phyloP scores from a whole-genome alignment of 257 asterid genomes.

The Plantago elongata region DNA sequence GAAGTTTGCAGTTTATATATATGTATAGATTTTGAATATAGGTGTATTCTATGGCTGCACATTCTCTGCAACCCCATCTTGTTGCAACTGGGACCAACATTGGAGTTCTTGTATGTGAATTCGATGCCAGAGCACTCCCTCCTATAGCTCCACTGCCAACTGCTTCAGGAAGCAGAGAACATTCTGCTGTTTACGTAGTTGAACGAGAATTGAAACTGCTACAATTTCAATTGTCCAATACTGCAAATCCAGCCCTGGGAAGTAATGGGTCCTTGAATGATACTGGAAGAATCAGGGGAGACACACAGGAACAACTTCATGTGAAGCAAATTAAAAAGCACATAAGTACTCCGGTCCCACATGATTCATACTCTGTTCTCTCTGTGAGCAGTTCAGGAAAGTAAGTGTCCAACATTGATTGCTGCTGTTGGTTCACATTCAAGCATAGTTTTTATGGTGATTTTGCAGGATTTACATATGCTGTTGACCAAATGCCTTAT shows the following conservation, averaged over 20 bases:
- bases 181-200: constrained; percentile 84
- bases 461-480: no score
- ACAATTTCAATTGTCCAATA: constrained; percentile 85
- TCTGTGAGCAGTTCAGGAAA: constrained; percentile 99
- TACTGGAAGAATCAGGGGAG: constrained; percentile 81
- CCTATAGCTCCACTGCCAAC: constrained; percentile 91
- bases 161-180: constrained; percentile 79
- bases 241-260: constrained; percentile 82
- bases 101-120: constrained; percentile 93
- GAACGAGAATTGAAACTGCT: constrained; percentile 85
- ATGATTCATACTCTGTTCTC: constrained; percentile 88
- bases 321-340: constrained; percentile 95
- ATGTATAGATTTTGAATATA: constrained; percentile 25
- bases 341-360: constrained; percentile 95
- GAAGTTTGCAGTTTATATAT: constrained; percentile 11
- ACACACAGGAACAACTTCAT: constrained; percentile 72
- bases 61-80: constrained; percentile 89
- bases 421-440: constrained; percentile 10
- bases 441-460: constrained; percentile 1
- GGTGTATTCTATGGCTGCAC: constrained; percentile 98
- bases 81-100: constrained; percentile 97
- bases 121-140: constrained; percentile 90
- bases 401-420: constrained; percentile 48
- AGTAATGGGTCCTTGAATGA: constrained; percentile 90
- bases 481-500: no score